Evolutionary conservation across 306 rosid genomes (phyloP).

Genomic region (Vicia villosa): DNA sequence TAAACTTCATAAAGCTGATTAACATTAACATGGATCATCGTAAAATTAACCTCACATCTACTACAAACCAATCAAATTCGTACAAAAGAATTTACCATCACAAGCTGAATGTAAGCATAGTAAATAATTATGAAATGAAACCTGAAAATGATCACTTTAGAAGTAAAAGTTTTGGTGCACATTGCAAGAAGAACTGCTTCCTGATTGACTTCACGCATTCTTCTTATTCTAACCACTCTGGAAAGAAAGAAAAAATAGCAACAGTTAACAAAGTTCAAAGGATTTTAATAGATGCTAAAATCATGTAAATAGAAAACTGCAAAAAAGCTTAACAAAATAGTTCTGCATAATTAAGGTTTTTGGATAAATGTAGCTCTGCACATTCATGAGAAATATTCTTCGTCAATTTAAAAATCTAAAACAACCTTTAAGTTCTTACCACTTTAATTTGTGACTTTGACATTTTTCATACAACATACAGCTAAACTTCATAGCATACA

Average conservation of each 20-base stretch:
- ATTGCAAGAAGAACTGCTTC: constrained; percentile 94
- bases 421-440: neutral
- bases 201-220: constrained; percentile 89
- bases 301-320: constrained; percentile 13
- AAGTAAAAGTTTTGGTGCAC: constrained; percentile 80
- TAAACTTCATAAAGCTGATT: neutral
- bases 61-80: constrained; percentile 14
- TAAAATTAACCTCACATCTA: constrained; percentile 7
- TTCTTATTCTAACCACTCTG: constrained; percentile 91
- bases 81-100: constrained; percentile 1
- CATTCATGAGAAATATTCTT: neutral
- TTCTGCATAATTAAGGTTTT: constrained; percentile 1
- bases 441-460: constrained; percentile 11
- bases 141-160: constrained; percentile 93
- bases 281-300: constrained; percentile 17
- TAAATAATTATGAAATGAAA: constrained; percentile 36
- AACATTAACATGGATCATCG: neutral
- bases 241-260: constrained; percentile 14
- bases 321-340: constrained; percentile 3
- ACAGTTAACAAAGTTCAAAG: constrained; percentile 13
- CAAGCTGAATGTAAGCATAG: constrained; percentile 20
- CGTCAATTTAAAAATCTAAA: constrained; percentile 1
- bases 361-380: neutral
- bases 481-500: constrained; percentile 8
- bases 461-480: constrained; percentile 16